Percentiles rank a stretch among this genome's conserved stretches.
Evolutionary conservation across 176 grass and related monocot genomes (phyloP).

Genomic region (Stipa capillata): DNA sequence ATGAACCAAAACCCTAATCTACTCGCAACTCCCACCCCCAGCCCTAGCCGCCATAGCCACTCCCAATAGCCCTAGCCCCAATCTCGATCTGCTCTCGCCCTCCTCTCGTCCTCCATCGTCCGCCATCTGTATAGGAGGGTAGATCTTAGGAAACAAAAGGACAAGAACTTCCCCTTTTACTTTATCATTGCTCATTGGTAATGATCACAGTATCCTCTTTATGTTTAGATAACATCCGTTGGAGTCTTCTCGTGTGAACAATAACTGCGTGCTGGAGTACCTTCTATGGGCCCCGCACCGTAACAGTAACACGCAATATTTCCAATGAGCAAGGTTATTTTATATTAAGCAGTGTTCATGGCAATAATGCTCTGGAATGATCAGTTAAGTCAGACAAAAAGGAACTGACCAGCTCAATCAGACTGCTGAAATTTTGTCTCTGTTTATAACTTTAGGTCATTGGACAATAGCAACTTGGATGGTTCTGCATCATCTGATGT

Average conservation of each 20-base stretch:
- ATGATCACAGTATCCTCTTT: not conserved
- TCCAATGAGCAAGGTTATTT: not conserved
- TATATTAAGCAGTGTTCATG: not conserved
- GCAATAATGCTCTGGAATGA: not conserved
- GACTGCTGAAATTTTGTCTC: not conserved
- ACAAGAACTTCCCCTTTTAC: not conserved
- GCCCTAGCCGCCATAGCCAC: no score
- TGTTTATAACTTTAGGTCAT: constrained; percentile 48
- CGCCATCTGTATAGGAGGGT: no score
- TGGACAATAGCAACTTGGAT: constrained; percentile 37
- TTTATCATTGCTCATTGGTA: not conserved
- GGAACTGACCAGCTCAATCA: no score
- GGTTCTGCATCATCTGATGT: constrained; percentile 49
- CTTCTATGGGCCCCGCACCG: not conserved
- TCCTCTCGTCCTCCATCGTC: no score
- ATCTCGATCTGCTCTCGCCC: no score
- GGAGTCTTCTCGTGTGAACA: not conserved
- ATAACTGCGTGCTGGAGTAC: not conserved
- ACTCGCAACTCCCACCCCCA: no score
- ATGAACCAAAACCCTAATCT: no score
- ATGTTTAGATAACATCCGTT: not conserved
- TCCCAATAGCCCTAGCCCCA: no score
- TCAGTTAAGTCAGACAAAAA: no score
- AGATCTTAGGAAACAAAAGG: no score
- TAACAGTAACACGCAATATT: not conserved